These are phyloP conservation scores for Tulasnella sp. DNA, from an alignment of 768 basidiomycete genomes.

Conservation along the genomic window DNA sequence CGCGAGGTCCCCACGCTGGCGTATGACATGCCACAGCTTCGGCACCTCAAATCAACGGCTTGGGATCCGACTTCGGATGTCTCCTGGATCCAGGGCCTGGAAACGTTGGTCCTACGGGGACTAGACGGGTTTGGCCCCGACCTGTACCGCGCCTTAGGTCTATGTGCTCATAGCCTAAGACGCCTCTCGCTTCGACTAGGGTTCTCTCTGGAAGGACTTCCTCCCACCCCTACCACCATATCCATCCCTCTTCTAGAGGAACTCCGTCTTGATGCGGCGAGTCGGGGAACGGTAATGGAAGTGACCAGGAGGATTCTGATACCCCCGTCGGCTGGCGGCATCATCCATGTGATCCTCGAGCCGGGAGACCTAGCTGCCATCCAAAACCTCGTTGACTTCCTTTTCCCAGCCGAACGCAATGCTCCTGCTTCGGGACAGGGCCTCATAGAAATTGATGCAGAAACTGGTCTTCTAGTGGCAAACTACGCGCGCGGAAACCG, in stretches of 20 bases:
- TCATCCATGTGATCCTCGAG: neutral
- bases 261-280: neutral
- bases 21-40: neutral
- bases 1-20: neutral
- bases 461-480: neutral
- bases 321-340: neutral
- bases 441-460: neutral
- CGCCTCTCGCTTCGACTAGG: neutral
- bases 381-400: neutral
- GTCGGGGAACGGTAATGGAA: neutral
- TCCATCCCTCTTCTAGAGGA: neutral
- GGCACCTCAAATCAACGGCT: neutral
- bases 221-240: neutral
- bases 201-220: neutral
- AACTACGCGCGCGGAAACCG: neutral
- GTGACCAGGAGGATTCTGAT: neutral
- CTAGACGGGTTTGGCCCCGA: neutral
- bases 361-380: neutral
- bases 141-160: neutral
- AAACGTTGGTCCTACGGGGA: neutral
- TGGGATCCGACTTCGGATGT: neutral
- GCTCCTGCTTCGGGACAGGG: neutral
- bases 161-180: neutral
- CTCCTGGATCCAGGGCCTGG: neutral
- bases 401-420: neutral